Evolutionary conservation across 305 asterid genomes (phyloP).

Genomic region (Fraxinus sp.): DNA sequence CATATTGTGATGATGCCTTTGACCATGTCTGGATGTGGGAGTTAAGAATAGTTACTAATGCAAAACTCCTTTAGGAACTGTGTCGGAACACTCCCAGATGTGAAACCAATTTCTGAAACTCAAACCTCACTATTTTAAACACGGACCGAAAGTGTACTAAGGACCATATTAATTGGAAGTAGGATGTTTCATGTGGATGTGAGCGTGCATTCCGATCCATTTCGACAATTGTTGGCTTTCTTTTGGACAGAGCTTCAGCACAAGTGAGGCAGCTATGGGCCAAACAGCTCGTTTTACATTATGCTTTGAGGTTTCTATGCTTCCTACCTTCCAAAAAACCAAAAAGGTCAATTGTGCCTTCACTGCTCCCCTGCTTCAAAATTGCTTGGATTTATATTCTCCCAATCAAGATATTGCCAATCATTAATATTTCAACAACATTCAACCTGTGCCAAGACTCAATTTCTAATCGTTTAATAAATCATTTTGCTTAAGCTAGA

Average conservation of each 20-base stretch:
- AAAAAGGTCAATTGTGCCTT: background rate
- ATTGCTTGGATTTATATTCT: background rate
- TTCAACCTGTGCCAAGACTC: background rate
- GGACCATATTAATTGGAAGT: background rate
- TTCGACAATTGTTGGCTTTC: background rate
- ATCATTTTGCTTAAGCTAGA: background rate
- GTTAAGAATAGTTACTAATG: background rate
- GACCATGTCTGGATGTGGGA: background rate
- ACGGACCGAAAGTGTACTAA: background rate
- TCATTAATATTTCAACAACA: background rate
- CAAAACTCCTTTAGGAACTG: background rate
- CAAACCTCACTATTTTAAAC: background rate
- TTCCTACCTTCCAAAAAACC: background rate
- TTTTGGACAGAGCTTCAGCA: background rate
- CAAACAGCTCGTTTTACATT: background rate
- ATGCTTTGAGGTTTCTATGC: background rate
- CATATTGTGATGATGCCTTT: background rate
- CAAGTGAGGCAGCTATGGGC: background rate
- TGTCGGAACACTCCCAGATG: background rate
- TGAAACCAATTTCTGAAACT: background rate
- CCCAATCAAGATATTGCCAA: background rate
- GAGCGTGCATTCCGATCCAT: background rate
- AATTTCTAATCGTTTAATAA: background rate
- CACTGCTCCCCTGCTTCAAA: background rate
- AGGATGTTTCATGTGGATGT: background rate